Evolutionary conservation across 441 rosid genomes (phyloP), one percentile per base, ranked within the genome.

Genomic region (Eruca vesicaria): DNA sequence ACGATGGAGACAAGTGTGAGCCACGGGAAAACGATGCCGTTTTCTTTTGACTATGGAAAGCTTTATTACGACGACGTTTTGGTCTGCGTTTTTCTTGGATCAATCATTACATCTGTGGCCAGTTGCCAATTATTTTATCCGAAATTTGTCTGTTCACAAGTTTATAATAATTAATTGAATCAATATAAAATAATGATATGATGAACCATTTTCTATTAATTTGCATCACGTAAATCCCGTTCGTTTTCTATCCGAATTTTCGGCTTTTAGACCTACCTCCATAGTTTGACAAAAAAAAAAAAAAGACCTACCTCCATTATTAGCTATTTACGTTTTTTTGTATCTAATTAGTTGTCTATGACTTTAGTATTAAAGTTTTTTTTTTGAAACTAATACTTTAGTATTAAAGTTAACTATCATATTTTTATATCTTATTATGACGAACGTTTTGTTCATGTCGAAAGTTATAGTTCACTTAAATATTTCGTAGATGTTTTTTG

Each of bases 201-300:
- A 68, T 68, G 59, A n/a, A 69, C 57, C 14, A 56, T 21, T 18
- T 57, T 76, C 7, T 57, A 57, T 58, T 45, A 14, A 70, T 77
- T 58, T 58, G 35, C 29, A 33, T 64, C 80, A 71, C 76, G 80
- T 68, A 60, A 48, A 50, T 50, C 60, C 64, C 80, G 80, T 66
- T 66, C 8, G n/a, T 71, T 70, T 48, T 76, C 28, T 65, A 64
- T 35, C 61, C 62, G 33, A 45, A 57, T 57, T 43, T 56, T 41
- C 9, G 35, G 26, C 29, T 45, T 58, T 43, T 66, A 10, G 36
- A 76, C 64, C 78, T 50, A 60, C 55, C 38, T n/a, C n/a, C n/a
- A n/a, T n/a, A n/a, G n/a, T n/a, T n/a, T n/a, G n/a, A n/a, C n/a
- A n/a, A n/a, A n/a, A n/a, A n/a, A n/a, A n/a, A n/a, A n/a, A n/a